Evolutionary conservation across 176 grass and related monocot species (phyloP).

Genomic region (Zizania latifolia): DNA sequence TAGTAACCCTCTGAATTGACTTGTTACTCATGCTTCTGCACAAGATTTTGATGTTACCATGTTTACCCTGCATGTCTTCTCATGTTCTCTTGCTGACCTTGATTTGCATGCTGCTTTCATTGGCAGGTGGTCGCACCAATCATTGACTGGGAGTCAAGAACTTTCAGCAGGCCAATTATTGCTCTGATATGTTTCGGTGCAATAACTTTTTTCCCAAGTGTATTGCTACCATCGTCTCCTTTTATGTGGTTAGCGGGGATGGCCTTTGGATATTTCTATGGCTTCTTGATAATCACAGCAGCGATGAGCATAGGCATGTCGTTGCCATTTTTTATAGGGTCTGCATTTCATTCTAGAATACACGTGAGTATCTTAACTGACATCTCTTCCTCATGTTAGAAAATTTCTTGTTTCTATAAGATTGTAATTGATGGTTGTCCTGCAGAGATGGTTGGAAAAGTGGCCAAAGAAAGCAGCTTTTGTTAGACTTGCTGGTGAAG

Average conservation of each 20-base stretch:
- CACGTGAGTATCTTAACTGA: conserved; percentile 58
- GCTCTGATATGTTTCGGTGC: conserved; percentile 63
- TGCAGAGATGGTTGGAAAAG: conserved; percentile 83
- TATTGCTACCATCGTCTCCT: conserved; percentile 81
- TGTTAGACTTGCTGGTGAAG: conserved; percentile 92
- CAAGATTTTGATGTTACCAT: background rate
- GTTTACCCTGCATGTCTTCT: background rate
- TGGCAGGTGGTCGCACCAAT: conserved; percentile 65
- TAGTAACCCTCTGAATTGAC: background rate
- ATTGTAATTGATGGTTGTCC: conserved; percentile 5
- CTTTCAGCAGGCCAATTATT: conserved; percentile 66
- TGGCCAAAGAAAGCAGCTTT: conserved; percentile 93
- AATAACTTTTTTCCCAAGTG: conserved; percentile 76
- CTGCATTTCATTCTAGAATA: conserved; percentile 51
- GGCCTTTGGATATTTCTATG: conserved; percentile 89
- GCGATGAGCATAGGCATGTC: conserved; percentile 83
- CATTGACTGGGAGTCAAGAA: conserved; percentile 65
- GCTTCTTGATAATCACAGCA: conserved; percentile 77
- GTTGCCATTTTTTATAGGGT: conserved; percentile 88
- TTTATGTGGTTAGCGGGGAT: conserved; percentile 97
- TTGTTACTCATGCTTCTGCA: background rate
- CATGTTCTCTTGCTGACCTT: conserved; percentile 33
- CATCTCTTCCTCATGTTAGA: background rate
- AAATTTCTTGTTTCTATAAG: conserved; percentile 10
- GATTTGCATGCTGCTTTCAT: conserved; percentile 12